Evolutionary conservation across 345 rosid species (phyloP).

Genomic region (Melastoma malabathricum): DNA sequence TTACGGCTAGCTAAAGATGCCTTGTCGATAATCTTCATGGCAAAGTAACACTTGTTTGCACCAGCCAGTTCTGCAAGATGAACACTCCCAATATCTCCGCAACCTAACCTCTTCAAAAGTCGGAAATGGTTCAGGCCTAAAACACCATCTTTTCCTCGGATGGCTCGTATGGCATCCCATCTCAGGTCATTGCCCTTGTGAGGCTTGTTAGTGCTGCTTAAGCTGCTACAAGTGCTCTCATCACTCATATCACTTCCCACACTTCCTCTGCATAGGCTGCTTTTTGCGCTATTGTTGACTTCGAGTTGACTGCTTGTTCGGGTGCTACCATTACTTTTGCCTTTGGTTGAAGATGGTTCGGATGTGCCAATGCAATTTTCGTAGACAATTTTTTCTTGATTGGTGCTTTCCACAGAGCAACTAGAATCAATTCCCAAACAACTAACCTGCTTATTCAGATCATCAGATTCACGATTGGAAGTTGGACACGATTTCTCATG

Average conservation of each 20-base stretch:
- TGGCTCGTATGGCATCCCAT: slow-evolving; percentile 80
- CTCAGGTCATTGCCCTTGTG: slow-evolving; percentile 63
- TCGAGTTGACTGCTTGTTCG: slow-evolving; percentile 30
- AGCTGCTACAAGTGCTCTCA: slow-evolving; percentile 61
- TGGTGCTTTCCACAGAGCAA: slow-evolving; percentile 10
- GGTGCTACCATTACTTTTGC: slow-evolving; percentile 28
- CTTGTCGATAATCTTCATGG: slow-evolving; percentile 76
- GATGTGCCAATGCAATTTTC: slow-evolving; percentile 8
- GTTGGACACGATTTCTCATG: slow-evolving; percentile 9
- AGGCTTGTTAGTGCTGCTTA: slow-evolving; percentile 51
- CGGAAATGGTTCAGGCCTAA: slow-evolving; percentile 67
- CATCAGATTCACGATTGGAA: slow-evolving; percentile 31
- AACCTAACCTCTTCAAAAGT: slow-evolving; percentile 61
- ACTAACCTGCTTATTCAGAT: slow-evolving; percentile 20
- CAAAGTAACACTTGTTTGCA: slow-evolving; percentile 47
- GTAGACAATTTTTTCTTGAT: slow-evolving; percentile 17
- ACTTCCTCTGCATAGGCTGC: slow-evolving; percentile 44
- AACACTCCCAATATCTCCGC: slow-evolving; percentile 77
- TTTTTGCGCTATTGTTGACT: slow-evolving; percentile 38
- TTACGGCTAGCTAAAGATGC: slow-evolving; percentile 61
- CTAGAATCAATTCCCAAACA: slow-evolving; percentile 11
- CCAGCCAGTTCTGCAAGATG: slow-evolving; percentile 65
- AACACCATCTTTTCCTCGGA: slow-evolving; percentile 47
- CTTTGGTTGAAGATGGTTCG: slow-evolving; percentile 16
- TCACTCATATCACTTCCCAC: slow-evolving; percentile 71